Conservation (phyloP, 495 filamentous ascomycete species). For the Penicillium roqueforti region DNA sequence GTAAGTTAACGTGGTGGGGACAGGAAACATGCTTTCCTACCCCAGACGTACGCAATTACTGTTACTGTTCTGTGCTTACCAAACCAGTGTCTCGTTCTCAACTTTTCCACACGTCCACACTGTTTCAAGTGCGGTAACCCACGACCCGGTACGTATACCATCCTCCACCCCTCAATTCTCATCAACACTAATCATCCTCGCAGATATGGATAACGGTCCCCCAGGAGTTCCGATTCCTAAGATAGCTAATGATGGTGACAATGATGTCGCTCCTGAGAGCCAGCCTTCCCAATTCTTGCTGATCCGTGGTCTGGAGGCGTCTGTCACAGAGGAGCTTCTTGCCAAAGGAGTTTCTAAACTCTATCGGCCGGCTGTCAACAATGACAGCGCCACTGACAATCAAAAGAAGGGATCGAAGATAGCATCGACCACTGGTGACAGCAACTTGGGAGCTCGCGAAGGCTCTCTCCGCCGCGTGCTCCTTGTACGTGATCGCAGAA, state of each 20-base stretch:
- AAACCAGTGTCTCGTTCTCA: constrained; percentile 63
- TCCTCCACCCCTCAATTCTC: neutral
- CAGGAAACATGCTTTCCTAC: neutral
- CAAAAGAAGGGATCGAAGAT: constrained; percentile 61
- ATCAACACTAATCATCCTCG: constrained; percentile 12
- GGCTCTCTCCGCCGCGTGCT: constrained; percentile 74
- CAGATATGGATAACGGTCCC: constrained; percentile 25
- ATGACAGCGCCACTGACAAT: constrained; percentile 17
- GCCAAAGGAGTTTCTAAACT: constrained; percentile 78
- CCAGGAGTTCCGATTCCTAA: constrained; percentile 34
- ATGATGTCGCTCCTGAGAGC: constrained; percentile 71
- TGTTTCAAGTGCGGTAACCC: constrained; percentile 75
- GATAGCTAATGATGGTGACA: constrained; percentile 66
- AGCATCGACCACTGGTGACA: constrained; percentile 68
- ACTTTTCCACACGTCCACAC: constrained; percentile 62
- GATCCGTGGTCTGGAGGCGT: constrained; percentile 67
- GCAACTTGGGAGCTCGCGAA: constrained; percentile 69
- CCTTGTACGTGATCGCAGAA: constrained; percentile 69
- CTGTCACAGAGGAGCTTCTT: constrained; percentile 72
- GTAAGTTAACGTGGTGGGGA: constrained; percentile 41
- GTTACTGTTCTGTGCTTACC: constrained; percentile 1
- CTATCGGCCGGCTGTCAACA: constrained; percentile 48
- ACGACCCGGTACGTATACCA: constrained; percentile 55
- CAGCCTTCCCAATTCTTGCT: constrained; percentile 78
- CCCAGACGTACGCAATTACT: neutral